These are phyloP conservation scores for Candida sanyaensis DNA, from an alignment of 1,139 yeast genomes.

Conservation along the genomic window DNA sequence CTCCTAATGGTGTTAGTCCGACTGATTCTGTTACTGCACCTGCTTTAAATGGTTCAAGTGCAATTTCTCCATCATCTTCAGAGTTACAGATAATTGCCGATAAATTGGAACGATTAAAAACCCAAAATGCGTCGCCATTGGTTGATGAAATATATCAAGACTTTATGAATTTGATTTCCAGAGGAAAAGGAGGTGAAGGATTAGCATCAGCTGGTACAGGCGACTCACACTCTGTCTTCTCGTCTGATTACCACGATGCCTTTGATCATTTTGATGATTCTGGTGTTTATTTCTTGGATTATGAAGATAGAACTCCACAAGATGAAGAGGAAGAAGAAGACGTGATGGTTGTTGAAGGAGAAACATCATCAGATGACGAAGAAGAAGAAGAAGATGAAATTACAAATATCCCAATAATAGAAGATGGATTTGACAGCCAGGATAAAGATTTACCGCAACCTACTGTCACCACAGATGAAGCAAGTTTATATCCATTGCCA, in stretches of 20 bases:
- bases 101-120: conserved; percentile 25
- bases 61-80: conserved; percentile 6
- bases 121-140: conserved; percentile 14
- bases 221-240: conserved; percentile 31
- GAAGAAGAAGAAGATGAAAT: conserved; percentile 15
- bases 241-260: conserved; percentile 68
- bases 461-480: conserved; percentile 23
- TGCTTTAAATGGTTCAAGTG: neutral
- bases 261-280: conserved; percentile 50
- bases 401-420: conserved; percentile 1
- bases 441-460: conserved; percentile 13
- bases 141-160: conserved; percentile 15
- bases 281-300: conserved; percentile 39
- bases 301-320: conserved; percentile 10
- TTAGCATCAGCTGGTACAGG: conserved; percentile 9
- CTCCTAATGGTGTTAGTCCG: neutral
- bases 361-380: conserved; percentile 18
- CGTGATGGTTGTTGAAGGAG: conserved; percentile 7
- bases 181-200: conserved; percentile 5
- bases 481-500: conserved; percentile 67
- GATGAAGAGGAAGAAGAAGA: conserved; percentile 17
- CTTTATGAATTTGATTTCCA: conserved; percentile 10
- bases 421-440: conserved; percentile 3
- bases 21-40: conserved; percentile 1
- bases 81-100: conserved; percentile 20